Conservation (phyloP, 106 monocot genomes). For the Triglochin maritima region DNA sequence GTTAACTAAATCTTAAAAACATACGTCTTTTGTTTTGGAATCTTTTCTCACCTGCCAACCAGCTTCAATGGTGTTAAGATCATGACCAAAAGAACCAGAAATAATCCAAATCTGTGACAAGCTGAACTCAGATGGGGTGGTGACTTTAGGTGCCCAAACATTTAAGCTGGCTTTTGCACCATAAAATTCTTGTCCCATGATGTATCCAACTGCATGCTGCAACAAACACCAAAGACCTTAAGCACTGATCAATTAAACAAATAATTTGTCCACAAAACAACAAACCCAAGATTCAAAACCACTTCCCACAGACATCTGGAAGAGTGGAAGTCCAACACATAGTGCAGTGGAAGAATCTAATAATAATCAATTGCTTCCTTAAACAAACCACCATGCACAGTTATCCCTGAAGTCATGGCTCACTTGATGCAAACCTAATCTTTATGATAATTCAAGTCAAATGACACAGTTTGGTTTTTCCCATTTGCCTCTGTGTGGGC, state of each 20-base stretch:
- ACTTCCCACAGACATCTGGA: too few species aligned
- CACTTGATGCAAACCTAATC: background rate
- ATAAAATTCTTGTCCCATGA: conserved; percentile 52
- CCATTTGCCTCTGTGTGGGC: background rate
- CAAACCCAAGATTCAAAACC: too few species aligned
- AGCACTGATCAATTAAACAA: background rate
- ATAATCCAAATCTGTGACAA: conserved; percentile 89
- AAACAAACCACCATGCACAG: too few species aligned
- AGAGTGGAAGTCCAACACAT: too few species aligned
- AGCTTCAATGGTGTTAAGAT: conserved; percentile 95
- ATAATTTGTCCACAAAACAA: too few species aligned
- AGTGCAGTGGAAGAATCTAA: too few species aligned
- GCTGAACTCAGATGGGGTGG: conserved; percentile 62
- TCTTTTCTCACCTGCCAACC: conserved; percentile 65
- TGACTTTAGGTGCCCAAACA: conserved; percentile 76
- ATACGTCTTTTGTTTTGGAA: too few species aligned
- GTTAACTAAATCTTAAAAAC: too few species aligned
- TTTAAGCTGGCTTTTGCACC: conserved; percentile 81
- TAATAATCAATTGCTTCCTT: too few species aligned
- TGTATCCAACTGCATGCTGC: conserved; percentile 90
- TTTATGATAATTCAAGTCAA: conserved; percentile 4
- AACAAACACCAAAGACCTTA: background rate
- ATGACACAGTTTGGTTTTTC: background rate
- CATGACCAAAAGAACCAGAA: conserved; percentile 64
- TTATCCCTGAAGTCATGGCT: background rate